phyloP scores from a whole-genome alignment of 2,329 filamentous ascomycete species.

The Ophiostoma angusticollis region DNA sequence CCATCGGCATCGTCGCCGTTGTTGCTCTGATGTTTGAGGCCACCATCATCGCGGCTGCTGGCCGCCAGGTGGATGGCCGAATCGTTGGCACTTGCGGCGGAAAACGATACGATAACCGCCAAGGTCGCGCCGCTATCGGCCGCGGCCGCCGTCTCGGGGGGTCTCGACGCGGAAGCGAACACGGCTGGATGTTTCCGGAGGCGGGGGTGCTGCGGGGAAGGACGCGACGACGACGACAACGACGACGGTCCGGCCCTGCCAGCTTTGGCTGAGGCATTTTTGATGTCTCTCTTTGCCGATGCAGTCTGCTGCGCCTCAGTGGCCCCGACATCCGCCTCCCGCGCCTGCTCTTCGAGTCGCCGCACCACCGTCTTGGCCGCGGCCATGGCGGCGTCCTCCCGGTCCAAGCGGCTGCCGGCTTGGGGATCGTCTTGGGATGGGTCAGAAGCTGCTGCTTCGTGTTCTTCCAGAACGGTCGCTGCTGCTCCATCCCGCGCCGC shows the following conservation, averaged over 20 bases:
- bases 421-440: too few relatives aligned
- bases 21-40: too few relatives aligned
- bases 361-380: not conserved
- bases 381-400: not conserved
- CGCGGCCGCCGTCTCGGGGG: not conserved
- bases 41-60: too few relatives aligned
- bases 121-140: not conserved
- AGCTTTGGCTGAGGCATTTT: too few relatives aligned
- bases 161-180: too few relatives aligned
- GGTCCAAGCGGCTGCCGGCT: not conserved
- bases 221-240: not conserved
- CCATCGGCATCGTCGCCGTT: not conserved
- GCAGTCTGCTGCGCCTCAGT: not conserved
- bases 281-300: not conserved
- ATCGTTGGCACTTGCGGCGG: too few relatives aligned
- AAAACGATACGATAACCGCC: too few relatives aligned
- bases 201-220: slow-evolving; percentile 1
- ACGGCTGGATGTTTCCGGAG: not conserved
- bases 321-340: not conserved
- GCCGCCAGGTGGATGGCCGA: too few relatives aligned
- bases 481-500: too few relatives aligned
- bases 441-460: too few relatives aligned
- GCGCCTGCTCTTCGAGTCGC: slow-evolving; percentile 3
- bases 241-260: not conserved
- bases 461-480: too few relatives aligned